A percentile compares a stretch with the other conserved stretches of the same genome.
Conservation (phyloP, 2,329 filamentous ascomycete species). For the Chalara sp. region DNA sequence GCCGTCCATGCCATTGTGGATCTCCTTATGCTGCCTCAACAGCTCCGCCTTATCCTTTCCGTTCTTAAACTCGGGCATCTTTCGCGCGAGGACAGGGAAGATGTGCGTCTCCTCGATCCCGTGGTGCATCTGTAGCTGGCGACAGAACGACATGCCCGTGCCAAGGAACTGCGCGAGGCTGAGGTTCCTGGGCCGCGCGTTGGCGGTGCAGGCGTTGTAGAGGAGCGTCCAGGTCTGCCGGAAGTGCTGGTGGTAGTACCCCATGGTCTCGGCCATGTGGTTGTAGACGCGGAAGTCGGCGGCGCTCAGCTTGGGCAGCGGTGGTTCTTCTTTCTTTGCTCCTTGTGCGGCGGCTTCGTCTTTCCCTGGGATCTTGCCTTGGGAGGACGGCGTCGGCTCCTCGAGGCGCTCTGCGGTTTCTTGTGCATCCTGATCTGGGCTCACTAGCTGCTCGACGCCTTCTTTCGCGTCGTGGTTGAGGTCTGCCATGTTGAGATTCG, state of each 20-base stretch:
- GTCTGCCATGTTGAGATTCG: no score
- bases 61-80: slow-evolving; percentile 69
- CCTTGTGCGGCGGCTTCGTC: slow-evolving; percentile 38
- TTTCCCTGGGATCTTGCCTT: slow-evolving; percentile 17
- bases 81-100: slow-evolving; percentile 69
- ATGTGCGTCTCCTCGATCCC: slow-evolving; percentile 75
- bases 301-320: slow-evolving; percentile 46
- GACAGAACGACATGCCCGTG: slow-evolving; percentile 62
- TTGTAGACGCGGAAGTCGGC: slow-evolving; percentile 56
- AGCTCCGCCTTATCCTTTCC: slow-evolving; percentile 51
- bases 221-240: slow-evolving; percentile 66
- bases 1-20: slow-evolving; percentile 68
- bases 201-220: slow-evolving; percentile 54
- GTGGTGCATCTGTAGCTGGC: slow-evolving; percentile 70
- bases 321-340: slow-evolving; percentile 14
- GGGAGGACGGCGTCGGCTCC: background rate
- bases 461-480: no score
- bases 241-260: slow-evolving; percentile 70
- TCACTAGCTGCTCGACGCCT: no score
- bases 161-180: slow-evolving; percentile 63
- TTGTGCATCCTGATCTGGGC: no score
- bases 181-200: slow-evolving; percentile 55
- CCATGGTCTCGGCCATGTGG: slow-evolving; percentile 56
- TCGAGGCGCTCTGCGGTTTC: no score
- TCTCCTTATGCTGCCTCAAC: slow-evolving; percentile 68